Evolutionary conservation across 148 eudicot genomes (phyloP), one percentile per base, ranked within the genome.

Genomic region (Pouteria glomerata): DNA sequence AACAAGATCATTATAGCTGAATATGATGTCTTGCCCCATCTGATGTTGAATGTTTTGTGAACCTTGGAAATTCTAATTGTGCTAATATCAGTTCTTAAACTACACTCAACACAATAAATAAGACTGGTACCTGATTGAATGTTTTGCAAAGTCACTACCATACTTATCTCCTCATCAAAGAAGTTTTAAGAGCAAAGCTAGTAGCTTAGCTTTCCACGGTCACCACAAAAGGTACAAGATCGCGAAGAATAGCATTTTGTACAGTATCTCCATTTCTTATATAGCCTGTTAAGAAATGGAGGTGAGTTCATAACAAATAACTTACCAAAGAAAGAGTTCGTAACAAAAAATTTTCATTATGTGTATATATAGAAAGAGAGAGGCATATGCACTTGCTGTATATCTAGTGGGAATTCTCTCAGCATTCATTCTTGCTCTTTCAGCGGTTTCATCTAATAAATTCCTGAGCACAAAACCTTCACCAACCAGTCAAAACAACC

Each of bases 181-280:
- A 63, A 29, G 8, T 18, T 10, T 37, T 10, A n/a, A n/a, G 26
- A 30, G 29, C 42, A 67, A 48, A 51, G 59, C 75, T 80, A 79
- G 42, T 63, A 78, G 74, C 66, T 80, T 61, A 94, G 74, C 84
- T 80, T 91, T 67, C 98, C 98, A 70, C 82, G 81, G 33, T 97
- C 98, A 37, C 84, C 93, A 73, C 98, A 95, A 33, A 87, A 69
- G 66, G 47, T 81, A 71, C 98, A 95, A 31, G 96, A 89, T 37
- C 98, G 85, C 52, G 86, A 83, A 70, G 98, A 86, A 11, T 91
- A 82, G 82, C 98, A 95, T 76, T 88, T 88, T 58, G 96, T 75
- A 73, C 98, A 95, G 74, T 95, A 95, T 79, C 96, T 88, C 98
- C 98, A 95, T 84, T 95, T 95, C 84, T 91, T 88, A 13, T 97